phyloP scores from a whole-genome alignment of 2,329 filamentous ascomycete species.

The Canariomyces notabilis region DNA sequence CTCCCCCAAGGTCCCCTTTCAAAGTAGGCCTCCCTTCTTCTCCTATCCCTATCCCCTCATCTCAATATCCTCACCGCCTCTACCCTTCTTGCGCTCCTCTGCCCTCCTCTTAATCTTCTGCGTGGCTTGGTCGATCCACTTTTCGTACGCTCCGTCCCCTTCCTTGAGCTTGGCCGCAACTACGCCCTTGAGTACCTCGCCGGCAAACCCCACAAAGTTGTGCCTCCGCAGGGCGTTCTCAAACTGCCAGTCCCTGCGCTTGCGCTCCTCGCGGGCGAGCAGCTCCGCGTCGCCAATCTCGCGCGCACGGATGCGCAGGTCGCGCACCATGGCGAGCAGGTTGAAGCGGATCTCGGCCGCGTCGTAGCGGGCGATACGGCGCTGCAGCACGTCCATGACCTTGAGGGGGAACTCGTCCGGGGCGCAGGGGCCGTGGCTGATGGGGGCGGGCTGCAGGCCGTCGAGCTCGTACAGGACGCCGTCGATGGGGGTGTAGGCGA shows the following conservation, averaged over 20 bases:
- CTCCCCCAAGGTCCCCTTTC: neutral
- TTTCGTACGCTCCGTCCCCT: constrained; percentile 60
- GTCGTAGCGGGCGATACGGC: constrained; percentile 80
- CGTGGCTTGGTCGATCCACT: constrained; percentile 62
- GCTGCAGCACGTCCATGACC: constrained; percentile 81
- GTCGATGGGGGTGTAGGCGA: constrained; percentile 82
- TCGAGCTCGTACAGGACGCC: constrained; percentile 88
- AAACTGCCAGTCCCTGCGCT: constrained; percentile 83
- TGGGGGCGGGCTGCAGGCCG: constrained; percentile 87
- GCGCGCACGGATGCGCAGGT: constrained; percentile 69
- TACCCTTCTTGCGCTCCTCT: constrained; percentile 28
- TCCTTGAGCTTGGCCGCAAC: constrained; percentile 67
- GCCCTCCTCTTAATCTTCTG: constrained; percentile 30
- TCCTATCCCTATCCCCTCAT: constrained; percentile 26
- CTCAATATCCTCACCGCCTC: constrained; percentile 27
- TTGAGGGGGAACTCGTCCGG: constrained; percentile 68
- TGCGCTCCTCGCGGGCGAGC: constrained; percentile 73
- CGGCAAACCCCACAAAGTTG: constrained; percentile 95
- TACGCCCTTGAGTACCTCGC: constrained; percentile 83
- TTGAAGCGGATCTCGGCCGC: constrained; percentile 91
- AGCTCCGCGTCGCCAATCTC: constrained; percentile 79
- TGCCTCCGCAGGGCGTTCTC: constrained; percentile 89
- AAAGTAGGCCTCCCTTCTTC: neutral
- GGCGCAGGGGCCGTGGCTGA: constrained; percentile 74
- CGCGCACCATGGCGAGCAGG: constrained; percentile 83